Percentiles rank a stretch among this genome's conserved stretches.
Evolutionary conservation across 768 basidiomycete genomes (phyloP).

Genomic region (Multifurca ochricompacta): DNA sequence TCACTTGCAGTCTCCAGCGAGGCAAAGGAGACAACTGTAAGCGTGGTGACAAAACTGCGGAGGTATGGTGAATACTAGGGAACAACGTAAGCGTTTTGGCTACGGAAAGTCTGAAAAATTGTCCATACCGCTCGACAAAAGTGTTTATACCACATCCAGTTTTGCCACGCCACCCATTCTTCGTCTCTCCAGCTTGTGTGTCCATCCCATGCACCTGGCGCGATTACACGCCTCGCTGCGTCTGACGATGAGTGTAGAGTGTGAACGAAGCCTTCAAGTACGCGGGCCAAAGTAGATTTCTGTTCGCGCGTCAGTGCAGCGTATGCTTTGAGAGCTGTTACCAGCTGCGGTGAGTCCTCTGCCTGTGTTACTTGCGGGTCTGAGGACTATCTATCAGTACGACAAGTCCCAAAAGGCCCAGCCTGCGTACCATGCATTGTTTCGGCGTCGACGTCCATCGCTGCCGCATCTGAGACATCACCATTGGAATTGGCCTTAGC

Average conservation of each 20-base stretch:
- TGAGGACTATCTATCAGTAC: not conserved
- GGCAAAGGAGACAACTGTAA: constrained; percentile 60
- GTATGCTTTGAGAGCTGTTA: constrained; percentile 66
- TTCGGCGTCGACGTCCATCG: constrained; percentile 67
- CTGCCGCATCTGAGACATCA: constrained; percentile 34
- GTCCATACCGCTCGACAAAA: constrained; percentile 70
- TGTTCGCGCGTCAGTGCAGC: constrained; percentile 69
- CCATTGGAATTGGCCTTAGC: constrained; percentile 52
- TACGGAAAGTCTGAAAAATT: not conserved
- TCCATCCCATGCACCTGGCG: constrained; percentile 60
- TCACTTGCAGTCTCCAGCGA: constrained; percentile 52
- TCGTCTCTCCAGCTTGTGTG: constrained; percentile 61
- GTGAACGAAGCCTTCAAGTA: constrained; percentile 68
- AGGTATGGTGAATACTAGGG: constrained; percentile 72
- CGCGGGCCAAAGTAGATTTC: constrained; percentile 60
- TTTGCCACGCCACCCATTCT: constrained; percentile 82
- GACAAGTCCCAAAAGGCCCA: not conserved
- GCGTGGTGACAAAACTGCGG: constrained; percentile 62
- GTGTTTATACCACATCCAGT: constrained; percentile 88
- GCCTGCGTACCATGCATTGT: constrained; percentile 46
- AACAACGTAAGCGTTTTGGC: not conserved
- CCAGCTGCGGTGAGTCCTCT: constrained; percentile 60
- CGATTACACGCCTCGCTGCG: constrained; percentile 48
- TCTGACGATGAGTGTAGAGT: constrained; percentile 29
- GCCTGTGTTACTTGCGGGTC: constrained; percentile 38